phyloP scores from a whole-genome alignment of 495 filamentous ascomycete species.

The Lentithecium fluviatile region DNA sequence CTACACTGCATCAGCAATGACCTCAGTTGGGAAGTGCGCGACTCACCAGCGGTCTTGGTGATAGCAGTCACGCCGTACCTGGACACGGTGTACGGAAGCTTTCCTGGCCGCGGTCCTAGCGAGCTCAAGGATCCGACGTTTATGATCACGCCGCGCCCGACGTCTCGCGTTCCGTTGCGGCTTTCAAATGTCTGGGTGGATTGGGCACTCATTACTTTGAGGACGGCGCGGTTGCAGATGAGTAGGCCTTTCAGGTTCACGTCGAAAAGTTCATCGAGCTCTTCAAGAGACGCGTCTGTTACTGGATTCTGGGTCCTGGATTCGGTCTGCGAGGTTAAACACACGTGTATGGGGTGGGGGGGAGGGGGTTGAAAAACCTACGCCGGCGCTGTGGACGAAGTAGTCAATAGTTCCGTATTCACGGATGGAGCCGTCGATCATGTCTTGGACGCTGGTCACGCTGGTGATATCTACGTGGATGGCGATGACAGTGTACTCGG shows the following conservation, averaged over 20 bases:
- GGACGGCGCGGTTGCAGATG: no score
- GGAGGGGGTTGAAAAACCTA: constrained; percentile 9
- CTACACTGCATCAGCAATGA: constrained; percentile 15
- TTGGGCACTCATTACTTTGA: no score
- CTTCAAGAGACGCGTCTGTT: no score
- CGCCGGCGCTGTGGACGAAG: constrained; percentile 23
- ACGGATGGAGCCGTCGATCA: constrained; percentile 4
- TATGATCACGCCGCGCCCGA: constrained; percentile 17
- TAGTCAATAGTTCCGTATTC: constrained; percentile 29
- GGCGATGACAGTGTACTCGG: neutral
- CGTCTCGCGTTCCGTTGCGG: neutral
- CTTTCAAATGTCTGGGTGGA: no score
- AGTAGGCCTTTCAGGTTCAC: no score
- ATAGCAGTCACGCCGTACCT: constrained; percentile 12
- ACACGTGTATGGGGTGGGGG: no score
- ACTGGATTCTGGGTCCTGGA: no score
- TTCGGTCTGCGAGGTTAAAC: no score
- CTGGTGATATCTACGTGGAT: neutral
- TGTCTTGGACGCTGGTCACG: neutral
- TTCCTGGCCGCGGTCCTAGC: constrained; percentile 1
- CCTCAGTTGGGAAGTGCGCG: neutral
- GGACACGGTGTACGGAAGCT: constrained; percentile 5
- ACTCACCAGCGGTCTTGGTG: constrained; percentile 7
- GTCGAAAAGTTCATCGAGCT: neutral
- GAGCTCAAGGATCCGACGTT: constrained; percentile 10